These are phyloP conservation scores for Brachypodium distachyon DNA, from an alignment of 202 grass and related monocot species.

Conservation along the genomic window DNA sequence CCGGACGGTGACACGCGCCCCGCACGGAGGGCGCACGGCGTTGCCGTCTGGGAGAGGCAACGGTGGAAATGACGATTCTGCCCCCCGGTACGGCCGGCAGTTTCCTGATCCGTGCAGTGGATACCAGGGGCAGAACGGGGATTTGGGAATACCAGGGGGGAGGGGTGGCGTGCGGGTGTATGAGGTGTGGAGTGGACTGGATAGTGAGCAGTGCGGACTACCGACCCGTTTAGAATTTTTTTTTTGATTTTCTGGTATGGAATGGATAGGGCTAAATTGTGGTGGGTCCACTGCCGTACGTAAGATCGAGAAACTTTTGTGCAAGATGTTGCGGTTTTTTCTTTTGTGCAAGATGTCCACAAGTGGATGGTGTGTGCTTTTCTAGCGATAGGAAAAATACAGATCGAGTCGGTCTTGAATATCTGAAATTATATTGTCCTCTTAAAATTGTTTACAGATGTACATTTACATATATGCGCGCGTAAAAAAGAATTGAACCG, in stretches of 20 bases:
- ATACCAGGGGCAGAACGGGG: rapidly evolving
- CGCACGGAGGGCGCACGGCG: slow-evolving; percentile 18
- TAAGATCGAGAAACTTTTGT: not conserved
- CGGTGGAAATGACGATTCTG: rapidly evolving
- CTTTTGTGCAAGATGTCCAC: no score
- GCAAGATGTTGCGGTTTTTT: not conserved
- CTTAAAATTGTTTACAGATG: no score
- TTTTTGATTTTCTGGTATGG: not conserved
- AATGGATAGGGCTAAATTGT: slow-evolving; percentile 21
- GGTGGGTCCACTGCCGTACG: not conserved
- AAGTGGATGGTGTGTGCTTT: no score
- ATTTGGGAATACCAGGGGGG: not conserved
- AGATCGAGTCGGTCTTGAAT: no score
- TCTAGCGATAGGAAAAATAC: no score
- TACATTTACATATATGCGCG: no score
- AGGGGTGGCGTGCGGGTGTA: slow-evolving; percentile 9
- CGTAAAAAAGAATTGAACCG: no score
- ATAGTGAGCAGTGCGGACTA: slow-evolving; percentile 7
- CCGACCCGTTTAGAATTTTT: not conserved
- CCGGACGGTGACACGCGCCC: slow-evolving; percentile 19
- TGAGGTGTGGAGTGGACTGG: slow-evolving; percentile 21
- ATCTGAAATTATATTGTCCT: no score
- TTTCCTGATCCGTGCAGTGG: rapidly evolving
- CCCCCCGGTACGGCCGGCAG: rapidly evolving
- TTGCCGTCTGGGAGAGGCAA: not conserved